Percentiles rank a stretch among this genome's conserved stretches.
phyloP scores from a whole-genome alignment of 2,329 filamentous ascomycete species.

The Cladosporium sp. region DNA sequence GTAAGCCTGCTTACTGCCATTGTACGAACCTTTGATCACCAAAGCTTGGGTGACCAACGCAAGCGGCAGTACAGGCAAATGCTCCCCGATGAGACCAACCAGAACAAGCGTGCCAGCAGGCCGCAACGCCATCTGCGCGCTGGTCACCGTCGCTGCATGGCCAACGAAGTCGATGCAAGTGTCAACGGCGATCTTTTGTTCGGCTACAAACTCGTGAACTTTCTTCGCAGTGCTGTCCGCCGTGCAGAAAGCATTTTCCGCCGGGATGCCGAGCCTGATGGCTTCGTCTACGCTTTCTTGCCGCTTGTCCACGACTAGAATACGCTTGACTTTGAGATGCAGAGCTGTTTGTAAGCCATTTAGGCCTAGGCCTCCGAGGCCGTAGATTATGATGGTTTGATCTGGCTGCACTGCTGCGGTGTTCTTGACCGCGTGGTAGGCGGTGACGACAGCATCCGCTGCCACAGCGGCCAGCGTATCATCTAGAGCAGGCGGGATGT shows the following conservation, averaged over 20 bases:
- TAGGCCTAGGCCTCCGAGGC: conserved; percentile 40
- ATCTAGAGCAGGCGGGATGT: conserved; percentile 14
- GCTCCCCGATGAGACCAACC: conserved; percentile 19
- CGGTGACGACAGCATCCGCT: conserved; percentile 40
- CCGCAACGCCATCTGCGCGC: conserved; percentile 19
- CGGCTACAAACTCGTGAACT: conserved; percentile 17
- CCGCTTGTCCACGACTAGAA: conserved; percentile 34
- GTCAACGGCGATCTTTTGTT: conserved; percentile 19
- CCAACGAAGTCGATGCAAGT: conserved; percentile 24
- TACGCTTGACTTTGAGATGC: conserved; percentile 39
- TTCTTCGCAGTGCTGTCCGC: conserved; percentile 13
- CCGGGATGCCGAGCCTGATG: conserved; percentile 29
- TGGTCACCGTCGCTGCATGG: conserved; percentile 18
- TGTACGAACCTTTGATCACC: conserved; percentile 34
- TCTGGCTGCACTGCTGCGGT: conserved; percentile 33
- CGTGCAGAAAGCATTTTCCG: conserved; percentile 24
- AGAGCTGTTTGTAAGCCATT: conserved; percentile 43
- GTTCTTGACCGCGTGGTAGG: conserved; percentile 38
- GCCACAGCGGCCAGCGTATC: conserved; percentile 33
- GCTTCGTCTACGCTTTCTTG: conserved; percentile 31
- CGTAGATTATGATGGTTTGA: conserved; percentile 40
- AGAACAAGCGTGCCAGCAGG: conserved; percentile 20
- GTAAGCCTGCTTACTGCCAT: conserved; percentile 40
- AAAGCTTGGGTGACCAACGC: conserved; percentile 15
- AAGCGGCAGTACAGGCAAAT: conserved; percentile 17